A percentile compares a stretch with the other conserved stretches of the same genome.
These are phyloP conservation scores for Rhytidhysteron rufulum DNA, from an alignment of 2,329 filamentous ascomycete genomes.

Conservation along the genomic window DNA sequence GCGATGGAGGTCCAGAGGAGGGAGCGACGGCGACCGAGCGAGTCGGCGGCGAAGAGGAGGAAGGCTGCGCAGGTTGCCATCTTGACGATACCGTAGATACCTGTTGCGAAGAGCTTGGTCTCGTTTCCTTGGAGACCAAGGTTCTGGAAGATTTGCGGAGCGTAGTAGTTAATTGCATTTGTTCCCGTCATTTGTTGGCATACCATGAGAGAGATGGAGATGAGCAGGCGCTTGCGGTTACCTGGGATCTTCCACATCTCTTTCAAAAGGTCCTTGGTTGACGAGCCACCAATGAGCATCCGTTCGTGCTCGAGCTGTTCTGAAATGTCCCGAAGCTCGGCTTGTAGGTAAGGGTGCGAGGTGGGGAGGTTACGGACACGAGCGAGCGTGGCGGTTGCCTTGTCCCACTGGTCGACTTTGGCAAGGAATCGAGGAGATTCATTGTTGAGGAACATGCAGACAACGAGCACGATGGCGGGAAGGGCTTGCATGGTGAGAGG, in stretches of 20 bases:
- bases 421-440: constrained; percentile 68
- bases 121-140: constrained; percentile 58
- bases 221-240: constrained; percentile 60
- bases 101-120: constrained; percentile 66
- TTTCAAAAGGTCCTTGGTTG: constrained; percentile 37
- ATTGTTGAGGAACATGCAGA: constrained; percentile 60
- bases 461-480: constrained; percentile 58
- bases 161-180: constrained; percentile 57
- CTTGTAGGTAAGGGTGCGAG: constrained; percentile 32
- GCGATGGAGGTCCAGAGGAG: constrained; percentile 63
- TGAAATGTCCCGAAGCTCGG: constrained; percentile 33
- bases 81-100: constrained; percentile 71
- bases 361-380: constrained; percentile 52
- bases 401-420: constrained; percentile 64
- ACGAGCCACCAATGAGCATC: constrained; percentile 50
- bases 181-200: constrained; percentile 70
- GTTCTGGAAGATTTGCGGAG: constrained; percentile 64
- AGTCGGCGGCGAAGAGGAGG: constrained; percentile 65
- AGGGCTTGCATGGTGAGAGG: constrained; percentile 63
- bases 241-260: constrained; percentile 45
- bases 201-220: constrained; percentile 62
- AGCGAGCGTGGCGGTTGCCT: constrained; percentile 55
- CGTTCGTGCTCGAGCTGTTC: constrained; percentile 51
- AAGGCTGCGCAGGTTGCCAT: constrained; percentile 61
- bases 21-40: constrained; percentile 61